Evolutionary conservation across 2,329 filamentous ascomycete genomes (phyloP).

Genomic region (Claviceps africana): DNA sequence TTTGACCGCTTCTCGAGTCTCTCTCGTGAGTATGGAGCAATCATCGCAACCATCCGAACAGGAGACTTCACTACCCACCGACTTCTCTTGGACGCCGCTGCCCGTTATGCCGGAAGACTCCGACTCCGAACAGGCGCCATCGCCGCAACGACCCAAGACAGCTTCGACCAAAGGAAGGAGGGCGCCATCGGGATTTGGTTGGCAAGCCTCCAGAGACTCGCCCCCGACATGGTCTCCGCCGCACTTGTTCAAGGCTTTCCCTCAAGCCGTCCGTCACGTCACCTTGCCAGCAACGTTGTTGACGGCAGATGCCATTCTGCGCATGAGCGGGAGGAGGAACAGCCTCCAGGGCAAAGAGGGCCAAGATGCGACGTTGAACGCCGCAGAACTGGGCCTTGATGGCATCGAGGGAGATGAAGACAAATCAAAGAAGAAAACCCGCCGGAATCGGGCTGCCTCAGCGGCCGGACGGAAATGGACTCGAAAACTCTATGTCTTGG

Average conservation of each 20-base stretch:
- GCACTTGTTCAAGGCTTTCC: slow-evolving; percentile 75
- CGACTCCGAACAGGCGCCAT: slow-evolving; percentile 6
- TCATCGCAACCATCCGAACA: slow-evolving; percentile 24
- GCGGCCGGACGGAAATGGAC: slow-evolving; percentile 47
- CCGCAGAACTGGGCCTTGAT: neutral
- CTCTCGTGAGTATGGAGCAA: slow-evolving; percentile 20
- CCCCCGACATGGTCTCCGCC: slow-evolving; percentile 49
- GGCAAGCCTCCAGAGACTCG: slow-evolving; percentile 14
- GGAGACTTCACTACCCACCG: slow-evolving; percentile 11
- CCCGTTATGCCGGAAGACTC: slow-evolving; percentile 10
- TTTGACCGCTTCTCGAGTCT: slow-evolving; percentile 28
- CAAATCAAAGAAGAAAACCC: slow-evolving; percentile 31
- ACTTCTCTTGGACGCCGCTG: slow-evolving; percentile 22
- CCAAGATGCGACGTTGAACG: slow-evolving; percentile 7
- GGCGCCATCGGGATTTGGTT: slow-evolving; percentile 8
- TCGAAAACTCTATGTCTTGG: slow-evolving; percentile 58
- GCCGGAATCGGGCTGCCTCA: slow-evolving; percentile 26
- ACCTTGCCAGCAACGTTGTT: slow-evolving; percentile 53
- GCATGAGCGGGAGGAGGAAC: slow-evolving; percentile 39
- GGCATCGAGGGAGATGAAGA: slow-evolving; percentile 16
- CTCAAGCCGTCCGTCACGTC: slow-evolving; percentile 66
- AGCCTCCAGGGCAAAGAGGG: slow-evolving; percentile 2
- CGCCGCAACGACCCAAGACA: slow-evolving; percentile 4
- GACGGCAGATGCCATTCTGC: slow-evolving; percentile 55
- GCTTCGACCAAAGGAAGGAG: slow-evolving; percentile 6